These are phyloP conservation scores for Panicum hallii DNA, from an alignment of 202 grass and related monocot genomes.

Conservation along the genomic window DNA sequence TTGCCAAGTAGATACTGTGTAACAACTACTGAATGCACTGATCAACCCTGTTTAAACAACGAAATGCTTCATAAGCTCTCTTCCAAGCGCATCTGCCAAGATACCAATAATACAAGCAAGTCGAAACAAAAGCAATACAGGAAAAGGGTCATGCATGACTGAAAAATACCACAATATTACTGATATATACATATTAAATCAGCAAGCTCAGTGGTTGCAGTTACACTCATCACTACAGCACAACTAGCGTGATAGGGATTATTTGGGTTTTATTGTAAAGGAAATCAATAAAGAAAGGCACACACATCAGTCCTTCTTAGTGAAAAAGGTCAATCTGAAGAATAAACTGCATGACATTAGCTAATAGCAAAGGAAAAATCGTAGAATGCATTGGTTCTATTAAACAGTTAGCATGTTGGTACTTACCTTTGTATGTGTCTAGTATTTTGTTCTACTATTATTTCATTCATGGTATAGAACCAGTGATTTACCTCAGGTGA, in stretches of 20 bases:
- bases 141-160: constrained; percentile 13
- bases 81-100: constrained; percentile 36
- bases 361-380: background rate
- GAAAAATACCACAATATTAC: constrained; percentile 19
- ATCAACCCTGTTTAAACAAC: background rate
- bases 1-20: constrained; percentile 3
- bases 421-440: background rate
- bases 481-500: background rate
- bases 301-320: background rate
- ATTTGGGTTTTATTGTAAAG: constrained; percentile 10
- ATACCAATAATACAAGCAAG: constrained; percentile 31
- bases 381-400: background rate
- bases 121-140: constrained; percentile 28
- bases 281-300: background rate
- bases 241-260: background rate
- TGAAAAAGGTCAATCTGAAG: constrained; percentile 33
- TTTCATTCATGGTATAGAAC: background rate
- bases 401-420: background rate
- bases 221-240: background rate
- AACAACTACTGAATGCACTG: background rate
- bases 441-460: background rate
- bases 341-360: background rate
- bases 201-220: background rate
- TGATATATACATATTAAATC: background rate
- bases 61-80: constrained; percentile 22